Base-by-base conservation (phyloP, 306 rosid species). In the Medicago arabica region DNA sequence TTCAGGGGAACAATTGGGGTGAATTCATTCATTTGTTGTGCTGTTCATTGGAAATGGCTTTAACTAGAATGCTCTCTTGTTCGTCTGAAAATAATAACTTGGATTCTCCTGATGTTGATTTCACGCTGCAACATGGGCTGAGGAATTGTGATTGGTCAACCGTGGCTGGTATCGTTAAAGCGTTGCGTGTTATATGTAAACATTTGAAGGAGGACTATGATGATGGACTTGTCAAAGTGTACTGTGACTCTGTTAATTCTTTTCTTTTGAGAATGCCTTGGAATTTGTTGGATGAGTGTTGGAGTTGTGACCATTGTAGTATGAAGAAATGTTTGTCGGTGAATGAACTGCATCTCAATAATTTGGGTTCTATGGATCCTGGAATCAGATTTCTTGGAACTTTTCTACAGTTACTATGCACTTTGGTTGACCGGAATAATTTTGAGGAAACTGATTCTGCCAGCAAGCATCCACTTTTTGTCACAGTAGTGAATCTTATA, bases 351-450 rank as follows among this genome's bases (percentile, higher is more conserved):
- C 40, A 28, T 76, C 64, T 25, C 16, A 18, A 71, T 15, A 58
- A 41, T 67, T 62, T 61, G 14, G 13, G 81, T 76, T 74, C 17
- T 55, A 64, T 83, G 75, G 82, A 76, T 72, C 78, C 69, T 64
- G 61, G 69, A 41, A 63, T 71, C 81, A 73, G 82, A 78, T 92
- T 92, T 84, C 85, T 90, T 28, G 98, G 97, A 68, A 83, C 72
- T 80, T 87, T 89, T 80, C 77, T 90, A 75, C 97, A 89, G 87
- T 81, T 91, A 50, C 85, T 92, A 23, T 92, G 97, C 82, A 87
- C 97, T 75, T 71, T 92, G 83, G 95, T 83, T 60, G 95, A 86
- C 80, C 86, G 59, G 74, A 78, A 83, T 68, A 79, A 85, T 58
- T 74, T 71, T 68, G 49, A 36, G 76, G 93, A 88, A 69, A 78